Conservation (phyloP, 345 rosid species). For the Brassica nigra region DNA sequence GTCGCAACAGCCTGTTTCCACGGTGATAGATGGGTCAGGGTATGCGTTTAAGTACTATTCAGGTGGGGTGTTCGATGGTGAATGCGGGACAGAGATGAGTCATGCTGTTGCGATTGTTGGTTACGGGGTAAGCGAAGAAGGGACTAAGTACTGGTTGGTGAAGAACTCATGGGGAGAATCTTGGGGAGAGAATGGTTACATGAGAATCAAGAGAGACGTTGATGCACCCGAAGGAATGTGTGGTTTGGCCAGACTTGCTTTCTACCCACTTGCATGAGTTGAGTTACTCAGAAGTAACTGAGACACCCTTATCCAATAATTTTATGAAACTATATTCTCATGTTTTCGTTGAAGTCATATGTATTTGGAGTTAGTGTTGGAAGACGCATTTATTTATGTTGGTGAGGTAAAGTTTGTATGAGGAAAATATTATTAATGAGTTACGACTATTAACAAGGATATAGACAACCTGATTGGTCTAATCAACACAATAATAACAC, state of each 20-base stretch:
- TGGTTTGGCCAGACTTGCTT: constrained; percentile 43
- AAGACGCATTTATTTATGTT: too few species aligned
- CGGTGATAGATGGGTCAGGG: constrained; percentile 42
- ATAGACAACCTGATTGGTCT: too few species aligned
- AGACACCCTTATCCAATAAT: neutral
- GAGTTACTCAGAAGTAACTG: neutral
- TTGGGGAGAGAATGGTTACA: constrained; percentile 60
- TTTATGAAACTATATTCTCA: neutral
- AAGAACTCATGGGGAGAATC: constrained; percentile 58
- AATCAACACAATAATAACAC: too few species aligned
- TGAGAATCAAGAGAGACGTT: constrained; percentile 48
- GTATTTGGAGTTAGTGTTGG: too few species aligned
- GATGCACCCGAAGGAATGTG: constrained; percentile 41
- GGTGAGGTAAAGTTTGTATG: too few species aligned
- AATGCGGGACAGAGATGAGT: constrained; percentile 38
- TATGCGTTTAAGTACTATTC: constrained; percentile 37
- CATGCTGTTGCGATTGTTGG: constrained; percentile 56
- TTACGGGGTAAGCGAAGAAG: constrained; percentile 44
- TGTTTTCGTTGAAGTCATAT: neutral
- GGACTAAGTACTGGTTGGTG: constrained; percentile 49
- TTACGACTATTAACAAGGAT: too few species aligned
- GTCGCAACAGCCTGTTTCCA: constrained; percentile 51
- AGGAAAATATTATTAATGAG: too few species aligned
- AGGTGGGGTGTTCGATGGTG: constrained; percentile 44
- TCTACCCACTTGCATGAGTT: neutral